These are phyloP conservation scores for Saturnispora quitensis DNA, from an alignment of 805 yeast species.

Conservation along the genomic window DNA sequence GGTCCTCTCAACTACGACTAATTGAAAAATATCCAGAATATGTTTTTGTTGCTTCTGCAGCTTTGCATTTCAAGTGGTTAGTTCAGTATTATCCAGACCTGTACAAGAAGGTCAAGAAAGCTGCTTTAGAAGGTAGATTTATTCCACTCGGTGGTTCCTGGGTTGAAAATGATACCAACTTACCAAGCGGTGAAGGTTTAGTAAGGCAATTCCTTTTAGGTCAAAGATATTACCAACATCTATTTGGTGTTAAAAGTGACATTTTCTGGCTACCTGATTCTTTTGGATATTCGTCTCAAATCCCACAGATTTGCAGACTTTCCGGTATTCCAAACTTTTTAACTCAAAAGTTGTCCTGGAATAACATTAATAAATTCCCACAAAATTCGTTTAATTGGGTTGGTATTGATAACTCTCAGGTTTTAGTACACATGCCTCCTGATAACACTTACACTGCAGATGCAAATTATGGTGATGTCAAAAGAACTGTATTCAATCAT, in stretches of 20 bases:
- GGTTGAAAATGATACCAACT: constrained; percentile 95
- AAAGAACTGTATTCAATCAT: constrained; percentile 70
- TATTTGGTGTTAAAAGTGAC: constrained; percentile 68
- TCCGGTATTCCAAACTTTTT: constrained; percentile 79
- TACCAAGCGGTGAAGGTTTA: constrained; percentile 91
- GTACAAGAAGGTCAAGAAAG: constrained; percentile 52
- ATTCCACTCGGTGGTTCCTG: constrained; percentile 94
- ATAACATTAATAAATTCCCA: constrained; percentile 87
- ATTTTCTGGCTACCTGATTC: constrained; percentile 97
- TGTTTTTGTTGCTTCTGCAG: constrained; percentile 90
- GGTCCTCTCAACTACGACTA: constrained; percentile 86
- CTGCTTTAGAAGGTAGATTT: constrained; percentile 64
- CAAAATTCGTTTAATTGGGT: constrained; percentile 91
- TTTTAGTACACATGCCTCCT: constrained; percentile 96
- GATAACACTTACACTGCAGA: constrained; percentile 90
- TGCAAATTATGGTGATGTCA: constrained; percentile 90
- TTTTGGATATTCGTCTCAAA: constrained; percentile 91
- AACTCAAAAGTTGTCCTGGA: constrained; percentile 95
- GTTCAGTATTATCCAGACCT: constrained; percentile 78
- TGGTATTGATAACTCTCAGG: constrained; percentile 89
- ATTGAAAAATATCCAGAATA: constrained; percentile 88
- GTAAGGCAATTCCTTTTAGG: constrained; percentile 85
- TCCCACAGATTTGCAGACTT: constrained; percentile 85
- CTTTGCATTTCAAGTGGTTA: constrained; percentile 93
- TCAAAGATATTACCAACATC: constrained; percentile 70